Base-by-base conservation (phyloP, 1,284 basidiomycete species). In the Cutaneotrichosporon mucoides region DNA sequence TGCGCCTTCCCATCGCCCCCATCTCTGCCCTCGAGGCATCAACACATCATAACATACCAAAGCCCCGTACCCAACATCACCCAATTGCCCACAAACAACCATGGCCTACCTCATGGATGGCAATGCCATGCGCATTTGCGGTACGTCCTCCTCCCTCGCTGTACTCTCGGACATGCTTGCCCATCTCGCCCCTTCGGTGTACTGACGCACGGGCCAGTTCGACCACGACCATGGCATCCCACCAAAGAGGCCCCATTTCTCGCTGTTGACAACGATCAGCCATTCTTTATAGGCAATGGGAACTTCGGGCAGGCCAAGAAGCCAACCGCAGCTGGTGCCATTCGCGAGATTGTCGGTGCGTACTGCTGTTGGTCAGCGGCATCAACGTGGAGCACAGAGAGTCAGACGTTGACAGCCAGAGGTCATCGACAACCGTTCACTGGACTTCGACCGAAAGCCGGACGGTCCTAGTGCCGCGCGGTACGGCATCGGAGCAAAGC, bases 391-490 rank as follows among this genome's bases (percentile, higher is more conserved):
- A 24, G 24, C 24, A 24, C 2, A 24, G 24, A 24, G 24, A 24
- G 24, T 3, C 24, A 3, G 24, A 24, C 3, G 24, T 24, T 24
- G 24, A 24, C 24, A 24, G 24, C 24, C 24, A 24, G 80, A 81
- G 60, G 78, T 80, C 12, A 75, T 81, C 57, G 81, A 82, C 69
- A 73, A 80, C 54, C 71, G 81, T 15, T 77, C 79, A 64, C 83
- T 97, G 60, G 91, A 92, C n/a, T 98, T 97, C 73, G 93, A 98
- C 77, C 53, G 53, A 42, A 92, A 92, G 44, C 88, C 91, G 56
- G 92, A 95, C 75, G 83, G 89, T 53, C 86, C 88, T 3, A 24
- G 24, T 33, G 90, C 89, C 6, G 68, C 88, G 67, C 87, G 41
- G 9, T 53, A 70, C 54, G 62, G 64, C 45, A 89, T 88, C 0